Conservation (phyloP, 768 basidiomycete genomes). For the Butyriboletus loyo region DNA sequence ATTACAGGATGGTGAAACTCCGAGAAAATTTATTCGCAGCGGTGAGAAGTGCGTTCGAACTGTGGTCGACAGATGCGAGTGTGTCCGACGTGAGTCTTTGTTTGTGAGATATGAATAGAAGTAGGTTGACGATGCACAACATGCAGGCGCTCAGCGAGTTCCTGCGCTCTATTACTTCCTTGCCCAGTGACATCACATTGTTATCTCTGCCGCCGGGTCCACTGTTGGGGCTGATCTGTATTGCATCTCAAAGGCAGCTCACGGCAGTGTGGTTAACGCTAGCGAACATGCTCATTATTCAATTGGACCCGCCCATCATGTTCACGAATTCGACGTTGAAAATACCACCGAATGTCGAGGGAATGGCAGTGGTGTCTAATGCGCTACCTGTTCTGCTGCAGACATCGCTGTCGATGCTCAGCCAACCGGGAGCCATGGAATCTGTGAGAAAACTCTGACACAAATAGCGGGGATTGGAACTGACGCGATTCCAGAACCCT, state of each 20-base stretch:
- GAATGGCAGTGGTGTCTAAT: constrained; percentile 51
- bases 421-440: constrained; percentile 64
- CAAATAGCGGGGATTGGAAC: neutral
- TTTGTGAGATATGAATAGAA: neutral
- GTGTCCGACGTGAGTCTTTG: constrained; percentile 64
- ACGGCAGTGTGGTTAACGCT: constrained; percentile 85
- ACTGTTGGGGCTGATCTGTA: constrained; percentile 73
- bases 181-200: constrained; percentile 73
- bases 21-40: constrained; percentile 64
- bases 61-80: constrained; percentile 79
- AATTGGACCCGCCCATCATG: constrained; percentile 70
- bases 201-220: constrained; percentile 81
- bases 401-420: constrained; percentile 51
- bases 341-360: constrained; percentile 50
- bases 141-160: constrained; percentile 74
- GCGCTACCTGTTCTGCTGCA: constrained; percentile 59
- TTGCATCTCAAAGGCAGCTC: constrained; percentile 66
- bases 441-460: constrained; percentile 44
- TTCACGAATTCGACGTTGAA: constrained; percentile 43
- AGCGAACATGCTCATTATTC: constrained; percentile 74
- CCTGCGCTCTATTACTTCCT: constrained; percentile 80
- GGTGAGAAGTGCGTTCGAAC: constrained; percentile 57
- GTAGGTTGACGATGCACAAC: constrained; percentile 1
- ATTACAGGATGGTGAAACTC: constrained; percentile 58
- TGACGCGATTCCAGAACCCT: constrained; percentile 60